Base-by-base conservation (phyloP, 176 grass and related monocot species). In the Phragmites australis region DNA sequence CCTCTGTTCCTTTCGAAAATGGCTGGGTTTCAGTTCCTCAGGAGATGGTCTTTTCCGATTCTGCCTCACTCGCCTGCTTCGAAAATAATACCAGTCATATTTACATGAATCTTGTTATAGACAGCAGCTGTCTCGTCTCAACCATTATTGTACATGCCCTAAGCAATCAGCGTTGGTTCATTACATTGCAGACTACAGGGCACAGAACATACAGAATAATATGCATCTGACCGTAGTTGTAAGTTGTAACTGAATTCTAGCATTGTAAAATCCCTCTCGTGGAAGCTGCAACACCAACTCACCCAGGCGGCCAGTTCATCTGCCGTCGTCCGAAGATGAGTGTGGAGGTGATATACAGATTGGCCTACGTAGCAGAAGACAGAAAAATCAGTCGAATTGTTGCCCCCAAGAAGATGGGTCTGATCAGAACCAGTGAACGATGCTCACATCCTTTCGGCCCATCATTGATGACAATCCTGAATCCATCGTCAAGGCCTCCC, bases 271-370 rank as follows among this genome's bases (percentile, higher is more conserved):
- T 6, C 21, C 9, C 6, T 52, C 17, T 9, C 8, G 26, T 63
- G 23, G 27, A 16, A 46, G 34, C 10, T 26, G 70, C 69, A 40
- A n/a, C 31, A 63, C 69, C 21, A 84, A 12, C 26, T 90, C 78
- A 97, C 8, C 93, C 93, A 27, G 90, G 93, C 51, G 93, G 90
- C 90, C 93, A 97, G 32, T 97, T 88, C 93, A 96, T 90, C 75
- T 93, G 85, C 56, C 85, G 25, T 15, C 88, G 90, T 3, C 88
- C 9, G 79, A 77, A 93, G 82, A 93, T 97, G 93, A 56, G 90
- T 21, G 59, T 92, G 90, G 48, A 93, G 65, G 76, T 97, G 88
- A 72, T 90, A 92, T 10, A 97, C 93, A 63, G 90, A 97, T 88
- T 97, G 90, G 54, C 79, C 93, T 97, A 58, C 71, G 32, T 70